Percentiles rank a stretch among this genome's conserved stretches.
These are phyloP conservation scores for Miamiensis avidus DNA, from an alignment of 169 alveolate genomes.

Conservation along the genomic window DNA sequence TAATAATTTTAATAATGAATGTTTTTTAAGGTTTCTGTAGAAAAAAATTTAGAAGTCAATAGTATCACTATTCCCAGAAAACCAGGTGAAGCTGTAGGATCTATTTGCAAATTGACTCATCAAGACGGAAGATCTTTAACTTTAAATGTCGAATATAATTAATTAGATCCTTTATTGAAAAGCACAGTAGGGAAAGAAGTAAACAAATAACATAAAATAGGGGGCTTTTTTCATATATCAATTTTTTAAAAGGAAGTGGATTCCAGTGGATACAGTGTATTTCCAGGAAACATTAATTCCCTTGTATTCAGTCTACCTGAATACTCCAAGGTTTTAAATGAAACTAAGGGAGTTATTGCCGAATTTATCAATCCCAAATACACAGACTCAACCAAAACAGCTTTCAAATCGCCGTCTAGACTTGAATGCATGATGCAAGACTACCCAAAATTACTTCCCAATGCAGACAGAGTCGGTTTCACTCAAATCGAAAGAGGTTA, in stretches of 20 bases:
- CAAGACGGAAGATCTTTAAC: constrained; percentile 61
- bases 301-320: constrained; percentile 77
- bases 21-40: constrained; percentile 45
- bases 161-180: constrained; percentile 86
- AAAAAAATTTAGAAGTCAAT: constrained; percentile 80
- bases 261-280: constrained; percentile 78
- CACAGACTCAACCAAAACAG: constrained; percentile 86
- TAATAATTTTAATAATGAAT: too few species aligned
- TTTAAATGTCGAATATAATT: constrained; percentile 91
- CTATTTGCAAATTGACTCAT: constrained; percentile 73
- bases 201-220: constrained; percentile 63
- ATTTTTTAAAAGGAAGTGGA: constrained; percentile 50
- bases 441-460: constrained; percentile 72
- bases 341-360: constrained; percentile 90
- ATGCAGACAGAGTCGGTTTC: constrained; percentile 77
- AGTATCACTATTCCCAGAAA: constrained; percentile 86
- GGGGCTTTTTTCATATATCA: constrained; percentile 16
- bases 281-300: constrained; percentile 93
- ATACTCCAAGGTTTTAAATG: constrained; percentile 74
- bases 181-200: constrained; percentile 63
- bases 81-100: constrained; percentile 93
- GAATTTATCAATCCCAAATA: constrained; percentile 96
- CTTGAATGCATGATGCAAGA: constrained; percentile 95
- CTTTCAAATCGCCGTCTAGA: constrained; percentile 93
- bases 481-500: constrained; percentile 78